Conservation (phyloP, 2,329 filamentous ascomycete species). For the Colletotrichum chlorophyti region DNA sequence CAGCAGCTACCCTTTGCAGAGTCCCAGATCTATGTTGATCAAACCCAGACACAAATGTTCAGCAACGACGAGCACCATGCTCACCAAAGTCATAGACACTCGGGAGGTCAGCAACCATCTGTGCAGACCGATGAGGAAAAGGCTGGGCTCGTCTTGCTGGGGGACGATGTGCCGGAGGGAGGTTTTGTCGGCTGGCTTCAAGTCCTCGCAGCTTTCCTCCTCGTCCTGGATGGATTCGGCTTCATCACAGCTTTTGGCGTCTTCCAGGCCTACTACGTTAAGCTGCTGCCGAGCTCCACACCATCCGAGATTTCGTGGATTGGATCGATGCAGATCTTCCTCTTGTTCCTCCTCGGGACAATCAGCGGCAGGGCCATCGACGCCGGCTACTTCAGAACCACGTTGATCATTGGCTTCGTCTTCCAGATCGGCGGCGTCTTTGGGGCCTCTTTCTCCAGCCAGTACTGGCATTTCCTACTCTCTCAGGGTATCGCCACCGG, state of each 20-base stretch:
- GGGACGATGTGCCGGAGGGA: constrained; percentile 10
- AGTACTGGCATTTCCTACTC: constrained; percentile 57
- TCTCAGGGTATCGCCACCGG: constrained; percentile 60
- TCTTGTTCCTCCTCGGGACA: constrained; percentile 49
- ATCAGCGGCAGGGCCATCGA: constrained; percentile 52
- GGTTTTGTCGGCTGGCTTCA: constrained; percentile 42
- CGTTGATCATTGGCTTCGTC: constrained; percentile 44
- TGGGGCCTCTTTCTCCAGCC: constrained; percentile 46
- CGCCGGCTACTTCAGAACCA: constrained; percentile 48
- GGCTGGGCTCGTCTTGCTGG: background rate
- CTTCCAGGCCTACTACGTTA: constrained; percentile 51
- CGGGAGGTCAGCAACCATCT: background rate
- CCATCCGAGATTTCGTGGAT: constrained; percentile 53
- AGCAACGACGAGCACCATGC: background rate
- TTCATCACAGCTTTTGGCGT: constrained; percentile 53
- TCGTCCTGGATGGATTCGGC: constrained; percentile 51
- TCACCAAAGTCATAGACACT: background rate
- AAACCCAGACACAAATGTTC: background rate
- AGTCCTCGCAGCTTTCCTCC: constrained; percentile 46
- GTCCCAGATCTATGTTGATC: background rate
- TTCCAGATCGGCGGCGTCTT: constrained; percentile 53
- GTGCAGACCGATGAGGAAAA: constrained; percentile 2
- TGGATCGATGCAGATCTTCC: constrained; percentile 51
- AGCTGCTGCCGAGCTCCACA: constrained; percentile 34
- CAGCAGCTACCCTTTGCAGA: background rate